Evolutionary conservation across 805 yeast genomes (phyloP).

Genomic region (Wickerhamiella vanderwaltii): DNA sequence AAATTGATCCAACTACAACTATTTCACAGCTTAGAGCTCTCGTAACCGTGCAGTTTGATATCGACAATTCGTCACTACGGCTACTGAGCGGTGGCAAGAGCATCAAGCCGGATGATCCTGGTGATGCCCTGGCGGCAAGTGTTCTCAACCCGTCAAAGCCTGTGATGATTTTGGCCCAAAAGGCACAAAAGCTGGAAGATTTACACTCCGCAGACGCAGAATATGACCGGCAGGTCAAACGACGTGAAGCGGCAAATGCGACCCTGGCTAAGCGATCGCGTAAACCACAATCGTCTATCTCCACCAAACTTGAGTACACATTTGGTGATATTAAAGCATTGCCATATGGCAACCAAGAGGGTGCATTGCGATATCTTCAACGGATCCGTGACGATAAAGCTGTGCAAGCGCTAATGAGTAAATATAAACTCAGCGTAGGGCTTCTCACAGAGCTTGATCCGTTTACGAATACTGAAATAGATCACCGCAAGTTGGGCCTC

Average conservation of each 20-base stretch:
- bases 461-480: constrained; percentile 26
- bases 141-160: not conserved
- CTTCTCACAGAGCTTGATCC: constrained; percentile 31
- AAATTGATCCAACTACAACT: not conserved
- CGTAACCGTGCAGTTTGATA: not conserved
- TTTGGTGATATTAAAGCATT: constrained; percentile 26
- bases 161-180: constrained; percentile 25
- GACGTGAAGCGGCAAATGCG: constrained; percentile 14
- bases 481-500: constrained; percentile 26
- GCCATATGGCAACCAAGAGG: constrained; percentile 25
- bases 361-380: constrained; percentile 24
- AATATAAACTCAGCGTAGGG: constrained; percentile 28
- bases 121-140: not conserved
- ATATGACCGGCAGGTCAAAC: constrained; percentile 17
- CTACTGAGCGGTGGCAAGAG: constrained; percentile 10
- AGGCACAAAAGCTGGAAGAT: constrained; percentile 20
- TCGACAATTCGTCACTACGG: not conserved
- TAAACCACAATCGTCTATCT: constrained; percentile 10
- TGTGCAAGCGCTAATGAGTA: constrained; percentile 27
- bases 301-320: constrained; percentile 21
- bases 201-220: constrained; percentile 20
- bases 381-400: constrained; percentile 28
- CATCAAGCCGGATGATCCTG: not conserved
- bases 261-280: constrained; percentile 13
- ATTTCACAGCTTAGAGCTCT: not conserved